Conservation (phyloP, 2,329 filamentous ascomycete species). For the Lasiodiplodia citricola region DNA sequence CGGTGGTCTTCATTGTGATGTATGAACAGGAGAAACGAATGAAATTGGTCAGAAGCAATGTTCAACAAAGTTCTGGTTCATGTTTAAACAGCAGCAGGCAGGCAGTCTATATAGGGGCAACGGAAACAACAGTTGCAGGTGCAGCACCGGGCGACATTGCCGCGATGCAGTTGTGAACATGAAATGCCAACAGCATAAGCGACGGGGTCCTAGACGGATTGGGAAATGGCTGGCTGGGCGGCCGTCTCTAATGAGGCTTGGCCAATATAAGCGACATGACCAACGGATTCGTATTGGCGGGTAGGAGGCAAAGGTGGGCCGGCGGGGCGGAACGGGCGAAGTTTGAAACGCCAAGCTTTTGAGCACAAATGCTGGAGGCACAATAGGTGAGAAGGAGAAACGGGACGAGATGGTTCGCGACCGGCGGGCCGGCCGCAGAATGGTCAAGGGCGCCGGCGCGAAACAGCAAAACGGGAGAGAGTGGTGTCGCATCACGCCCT, state of each 20-base stretch:
- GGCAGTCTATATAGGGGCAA: not conserved
- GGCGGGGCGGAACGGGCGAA: not conserved
- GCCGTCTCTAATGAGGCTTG: constrained; percentile 2
- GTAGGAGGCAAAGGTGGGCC: not conserved
- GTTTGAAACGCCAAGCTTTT: constrained; percentile 17
- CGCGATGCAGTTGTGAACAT: not conserved
- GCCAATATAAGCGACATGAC: constrained; percentile 4
- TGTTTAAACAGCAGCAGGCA: not conserved
- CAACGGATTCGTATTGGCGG: not conserved
- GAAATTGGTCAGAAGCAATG: constrained; percentile 1
- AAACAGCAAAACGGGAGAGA: not conserved
- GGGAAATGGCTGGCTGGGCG: constrained; percentile 12
- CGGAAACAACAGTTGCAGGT: not conserved
- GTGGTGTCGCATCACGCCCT: not conserved
- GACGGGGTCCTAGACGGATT: not conserved
- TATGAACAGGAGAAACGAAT: not conserved
- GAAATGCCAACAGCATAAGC: constrained; percentile 15
- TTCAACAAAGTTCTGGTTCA: constrained; percentile 10
- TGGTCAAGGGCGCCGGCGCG: not conserved
- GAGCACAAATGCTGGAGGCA: not conserved
- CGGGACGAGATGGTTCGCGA: not conserved
- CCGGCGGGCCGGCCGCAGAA: not conserved
- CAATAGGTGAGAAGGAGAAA: not conserved
- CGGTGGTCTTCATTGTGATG: constrained; percentile 32
- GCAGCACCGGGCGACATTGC: not conserved